A percentile compares a stretch with the other conserved stretches of the same genome.
Conservation (phyloP, 2,329 filamentous ascomycete species). For the Nigrograna mackinnonii region DNA sequence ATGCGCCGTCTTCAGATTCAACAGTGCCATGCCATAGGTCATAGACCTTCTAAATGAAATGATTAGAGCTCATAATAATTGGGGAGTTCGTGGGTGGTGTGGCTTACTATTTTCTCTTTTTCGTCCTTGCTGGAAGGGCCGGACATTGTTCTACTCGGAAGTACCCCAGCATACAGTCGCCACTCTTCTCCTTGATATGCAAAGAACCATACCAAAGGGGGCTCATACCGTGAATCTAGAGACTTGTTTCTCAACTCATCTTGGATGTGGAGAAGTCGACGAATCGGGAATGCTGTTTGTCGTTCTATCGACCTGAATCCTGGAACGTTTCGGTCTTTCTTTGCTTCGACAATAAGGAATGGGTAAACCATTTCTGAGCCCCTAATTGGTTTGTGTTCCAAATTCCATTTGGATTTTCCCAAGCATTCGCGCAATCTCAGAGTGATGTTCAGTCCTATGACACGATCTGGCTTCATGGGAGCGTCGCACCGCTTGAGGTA, state of each 20-base stretch:
- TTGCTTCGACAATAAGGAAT: conserved; percentile 21
- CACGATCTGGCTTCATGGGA: conserved; percentile 16
- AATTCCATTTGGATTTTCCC: background rate
- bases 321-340: conserved; percentile 11
- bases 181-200: conserved; percentile 19
- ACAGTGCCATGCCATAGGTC: conserved; percentile 23
- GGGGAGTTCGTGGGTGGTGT: too few species aligned
- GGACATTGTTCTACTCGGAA: too few species aligned
- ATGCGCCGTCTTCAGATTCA: conserved; percentile 15
- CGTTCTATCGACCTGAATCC: conserved; percentile 14
- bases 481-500: too few species aligned
- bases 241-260: conserved; percentile 2
- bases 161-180: conserved; percentile 13
- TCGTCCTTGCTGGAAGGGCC: too few species aligned
- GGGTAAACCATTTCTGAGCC: conserved; percentile 15
- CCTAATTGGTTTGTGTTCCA: conserved; percentile 12
- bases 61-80: background rate
- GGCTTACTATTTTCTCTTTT: too few species aligned
- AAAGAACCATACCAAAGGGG: conserved; percentile 20
- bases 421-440: background rate
- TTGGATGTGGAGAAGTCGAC: conserved; percentile 15
- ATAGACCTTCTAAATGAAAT: conserved; percentile 12
- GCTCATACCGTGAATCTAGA: conserved; percentile 3
- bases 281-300: conserved; percentile 18
- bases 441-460: conserved; percentile 10